A percentile compares a stretch with the other conserved stretches of the same genome.
These are phyloP conservation scores for Fusarium sp. DNA, from an alignment of 2,329 filamentous ascomycete genomes.

Conservation along the genomic window DNA sequence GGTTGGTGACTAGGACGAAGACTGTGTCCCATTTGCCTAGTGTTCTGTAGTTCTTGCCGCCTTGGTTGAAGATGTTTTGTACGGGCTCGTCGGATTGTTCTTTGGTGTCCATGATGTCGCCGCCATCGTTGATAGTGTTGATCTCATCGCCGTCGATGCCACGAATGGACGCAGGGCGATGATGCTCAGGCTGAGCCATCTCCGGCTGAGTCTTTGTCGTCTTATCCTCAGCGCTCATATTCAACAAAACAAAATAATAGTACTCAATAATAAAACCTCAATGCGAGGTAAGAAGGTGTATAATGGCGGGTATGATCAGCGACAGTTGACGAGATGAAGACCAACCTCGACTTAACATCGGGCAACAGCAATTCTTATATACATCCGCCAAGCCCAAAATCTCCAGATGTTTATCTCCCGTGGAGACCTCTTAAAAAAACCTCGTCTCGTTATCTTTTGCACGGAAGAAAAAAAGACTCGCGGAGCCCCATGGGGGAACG, in stretches of 20 bases:
- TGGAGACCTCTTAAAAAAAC: not conserved
- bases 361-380: slow-evolving; percentile 20
- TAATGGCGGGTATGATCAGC: not conserved
- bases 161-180: slow-evolving; percentile 18
- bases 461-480: slow-evolving; percentile 11
- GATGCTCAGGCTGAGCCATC: slow-evolving; percentile 16
- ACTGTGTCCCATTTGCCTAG: slow-evolving; percentile 44
- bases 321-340: slow-evolving; percentile 14
- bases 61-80: slow-evolving; percentile 45
- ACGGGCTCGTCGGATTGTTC: slow-evolving; percentile 34
- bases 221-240: slow-evolving; percentile 20
- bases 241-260: not conserved
- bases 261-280: not conserved
- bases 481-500: slow-evolving; percentile 37
- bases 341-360: not conserved
- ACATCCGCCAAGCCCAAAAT: slow-evolving; percentile 25
- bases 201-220: slow-evolving; percentile 23
- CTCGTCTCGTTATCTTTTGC: slow-evolving; percentile 16
- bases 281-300: not conserved
- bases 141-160: slow-evolving; percentile 30
- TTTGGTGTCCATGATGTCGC: slow-evolving; percentile 24
- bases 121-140: slow-evolving; percentile 19
- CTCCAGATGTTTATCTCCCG: slow-evolving; percentile 23
- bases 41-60: slow-evolving; percentile 47
- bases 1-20: slow-evolving; percentile 47